Evolutionary conservation across 2,329 filamentous ascomycete genomes (phyloP).

Genomic region (Neophaeococcomyces mojaviensis): DNA sequence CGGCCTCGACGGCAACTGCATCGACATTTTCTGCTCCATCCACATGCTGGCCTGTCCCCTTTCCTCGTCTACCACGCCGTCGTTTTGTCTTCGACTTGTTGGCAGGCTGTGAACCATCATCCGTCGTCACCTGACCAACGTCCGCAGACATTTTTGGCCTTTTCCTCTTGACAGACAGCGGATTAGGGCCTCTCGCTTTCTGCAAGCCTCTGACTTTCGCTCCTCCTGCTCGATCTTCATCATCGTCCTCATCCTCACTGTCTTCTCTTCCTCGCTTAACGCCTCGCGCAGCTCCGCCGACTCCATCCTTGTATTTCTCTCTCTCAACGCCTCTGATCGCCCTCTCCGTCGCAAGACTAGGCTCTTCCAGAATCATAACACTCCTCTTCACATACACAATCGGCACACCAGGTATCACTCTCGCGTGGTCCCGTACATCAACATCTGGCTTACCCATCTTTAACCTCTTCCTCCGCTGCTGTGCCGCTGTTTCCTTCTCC

Average conservation of each 20-base stretch:
- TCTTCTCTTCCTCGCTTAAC: constrained; percentile 27
- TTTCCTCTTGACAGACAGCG: constrained; percentile 41
- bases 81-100: constrained; percentile 15
- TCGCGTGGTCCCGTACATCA: constrained; percentile 33
- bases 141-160: constrained; percentile 26
- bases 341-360: constrained; percentile 37
- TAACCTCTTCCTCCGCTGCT: constrained; percentile 27
- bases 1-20: background rate
- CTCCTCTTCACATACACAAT: constrained; percentile 45
- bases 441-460: constrained; percentile 26
- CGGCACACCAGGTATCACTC: constrained; percentile 41
- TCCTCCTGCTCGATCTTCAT: constrained; percentile 22
- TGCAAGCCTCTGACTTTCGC: constrained; percentile 27
- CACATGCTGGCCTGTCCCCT: constrained; percentile 2
- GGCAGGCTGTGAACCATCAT: constrained; percentile 10
- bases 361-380: constrained; percentile 44
- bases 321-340: constrained; percentile 38
- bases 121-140: constrained; percentile 13
- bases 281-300: constrained; percentile 30
- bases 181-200: constrained; percentile 40
- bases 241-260: constrained; percentile 18
- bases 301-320: constrained; percentile 39
- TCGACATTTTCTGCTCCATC: background rate
- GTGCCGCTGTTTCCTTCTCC: constrained; percentile 14
- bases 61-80: constrained; percentile 9